These are phyloP conservation scores for Mucor indicus DNA, from an alignment of 371 early-diverging fungal genomes.

Conservation along the genomic window DNA sequence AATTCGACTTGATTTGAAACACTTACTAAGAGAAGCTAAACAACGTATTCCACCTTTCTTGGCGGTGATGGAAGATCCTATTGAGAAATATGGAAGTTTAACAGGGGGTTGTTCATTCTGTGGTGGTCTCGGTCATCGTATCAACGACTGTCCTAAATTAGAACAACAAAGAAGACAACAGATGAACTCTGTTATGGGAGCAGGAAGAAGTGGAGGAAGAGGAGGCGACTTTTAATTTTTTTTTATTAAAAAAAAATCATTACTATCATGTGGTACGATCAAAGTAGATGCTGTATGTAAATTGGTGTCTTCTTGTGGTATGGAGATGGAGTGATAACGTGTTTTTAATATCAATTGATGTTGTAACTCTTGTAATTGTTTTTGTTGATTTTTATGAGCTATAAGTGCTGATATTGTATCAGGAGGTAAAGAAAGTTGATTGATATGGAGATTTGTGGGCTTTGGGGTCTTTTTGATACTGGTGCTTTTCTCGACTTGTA, in stretches of 20 bases:
- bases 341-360: too few species aligned
- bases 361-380: slow-evolving; percentile 33
- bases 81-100: slow-evolving; percentile 69
- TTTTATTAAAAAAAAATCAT: too few species aligned
- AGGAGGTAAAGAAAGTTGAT: too few species aligned
- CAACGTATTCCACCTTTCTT: slow-evolving; percentile 90
- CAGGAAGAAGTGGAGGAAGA: slow-evolving; percentile 33
- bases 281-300: too few species aligned
- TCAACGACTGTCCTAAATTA: slow-evolving; percentile 87
- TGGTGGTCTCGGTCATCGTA: slow-evolving; percentile 94
- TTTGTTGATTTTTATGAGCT: slow-evolving; percentile 43
- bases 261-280: too few species aligned
- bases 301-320: too few species aligned
- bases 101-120: slow-evolving; percentile 91
- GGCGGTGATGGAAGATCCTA: slow-evolving; percentile 84
- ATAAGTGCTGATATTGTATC: background rate
- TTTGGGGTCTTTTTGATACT: too few species aligned
- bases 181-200: slow-evolving; percentile 49
- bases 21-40: slow-evolving; percentile 89
- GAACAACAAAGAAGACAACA: slow-evolving; percentile 67
- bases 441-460: too few species aligned
- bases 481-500: too few species aligned
- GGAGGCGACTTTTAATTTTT: too few species aligned
- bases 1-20: slow-evolving; percentile 90
- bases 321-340: too few species aligned